These are phyloP conservation scores for Centella asiatica DNA, from an alignment of 129 eudicot species.

Conservation along the genomic window DNA sequence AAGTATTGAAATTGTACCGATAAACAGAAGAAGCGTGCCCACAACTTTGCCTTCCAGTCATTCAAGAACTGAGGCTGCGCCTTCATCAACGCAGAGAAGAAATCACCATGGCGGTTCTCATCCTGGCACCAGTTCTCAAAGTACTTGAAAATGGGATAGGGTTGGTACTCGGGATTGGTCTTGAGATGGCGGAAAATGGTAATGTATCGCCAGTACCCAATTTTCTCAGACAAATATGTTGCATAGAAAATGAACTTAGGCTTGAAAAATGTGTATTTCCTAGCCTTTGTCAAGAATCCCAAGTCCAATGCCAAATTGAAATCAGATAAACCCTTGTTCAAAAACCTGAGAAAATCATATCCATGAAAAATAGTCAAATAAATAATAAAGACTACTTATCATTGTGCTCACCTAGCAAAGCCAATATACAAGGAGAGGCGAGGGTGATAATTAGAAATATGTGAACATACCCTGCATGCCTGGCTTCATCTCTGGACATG, in stretches of 20 bases:
- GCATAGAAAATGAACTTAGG: conserved; percentile 99
- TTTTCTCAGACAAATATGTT: conserved; percentile 91
- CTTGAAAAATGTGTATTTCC: conserved; percentile 96
- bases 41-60: conserved; percentile 96
- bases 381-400: neutral
- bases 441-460: neutral
- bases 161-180: conserved; percentile 82
- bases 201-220: conserved; percentile 99
- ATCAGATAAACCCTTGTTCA: conserved; percentile 95
- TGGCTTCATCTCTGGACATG: conserved; percentile 99
- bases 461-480: conserved; percentile 88
- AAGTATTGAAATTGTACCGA: conserved; percentile 40
- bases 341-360: conserved; percentile 48
- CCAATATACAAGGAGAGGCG: neutral
- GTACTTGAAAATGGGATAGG: conserved; percentile 89
- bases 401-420: neutral
- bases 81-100: conserved; percentile 95
- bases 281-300: conserved; percentile 93
- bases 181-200: conserved; percentile 94
- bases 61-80: conserved; percentile 98
- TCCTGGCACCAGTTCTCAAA: conserved; percentile 99
- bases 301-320: conserved; percentile 93
- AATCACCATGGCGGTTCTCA: conserved; percentile 96
- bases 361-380: neutral
- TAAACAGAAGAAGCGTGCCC: conserved; percentile 97